Base-by-base conservation (phyloP, 805 yeast genomes). In the Pichia paraexigua region DNA sequence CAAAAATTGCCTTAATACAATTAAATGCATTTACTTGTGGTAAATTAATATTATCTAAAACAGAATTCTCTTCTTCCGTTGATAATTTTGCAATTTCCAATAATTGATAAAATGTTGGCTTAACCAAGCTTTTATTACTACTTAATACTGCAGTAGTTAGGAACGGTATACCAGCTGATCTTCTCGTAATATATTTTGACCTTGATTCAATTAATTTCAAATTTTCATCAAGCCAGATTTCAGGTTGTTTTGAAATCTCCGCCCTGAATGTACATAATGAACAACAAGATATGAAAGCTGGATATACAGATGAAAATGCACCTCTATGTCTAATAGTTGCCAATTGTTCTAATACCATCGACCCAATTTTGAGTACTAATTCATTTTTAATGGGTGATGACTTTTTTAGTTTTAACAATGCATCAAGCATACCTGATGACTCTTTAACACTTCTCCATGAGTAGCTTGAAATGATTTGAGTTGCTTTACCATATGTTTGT, bases 21-120 rank as follows among this genome's bases (percentile, higher is more conserved):
- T 92, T 92, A 62, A 88, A 82, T 0, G 97, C 97, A 68, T 92
- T 95, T 0, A 92, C 96, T 62, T 91, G 97, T 0, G 98, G 94
- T 17, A 90, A 72, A 61, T 87, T 95, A 55, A 80, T 74, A 51
- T 77, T 83, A 30, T 73, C 75, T 47, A 53, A 50, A 22, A 41
- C 53, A 6, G 56, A 48, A 28, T 51, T 48, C 17, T 32, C n/a
- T 13, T 73, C 78, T 15, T 64, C 66, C 5, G 77, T 71, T 0
- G 85, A 82, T 8, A 63, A 51, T 9, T 68, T 57, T 0, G 95
- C 90, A 32, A 90, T 77, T 15, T 62, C 63, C 15, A 80, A 55
- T 12, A 92, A 68, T 40, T 68, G 60, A 0, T 70, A 66, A 58
- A 88, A 77, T 0, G 95, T 78, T 10, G 62, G 52, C 5, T 67